Evolutionary conservation across 176 grass and related monocot species (phyloP).

Genomic region (Phoenix dactylifera): DNA sequence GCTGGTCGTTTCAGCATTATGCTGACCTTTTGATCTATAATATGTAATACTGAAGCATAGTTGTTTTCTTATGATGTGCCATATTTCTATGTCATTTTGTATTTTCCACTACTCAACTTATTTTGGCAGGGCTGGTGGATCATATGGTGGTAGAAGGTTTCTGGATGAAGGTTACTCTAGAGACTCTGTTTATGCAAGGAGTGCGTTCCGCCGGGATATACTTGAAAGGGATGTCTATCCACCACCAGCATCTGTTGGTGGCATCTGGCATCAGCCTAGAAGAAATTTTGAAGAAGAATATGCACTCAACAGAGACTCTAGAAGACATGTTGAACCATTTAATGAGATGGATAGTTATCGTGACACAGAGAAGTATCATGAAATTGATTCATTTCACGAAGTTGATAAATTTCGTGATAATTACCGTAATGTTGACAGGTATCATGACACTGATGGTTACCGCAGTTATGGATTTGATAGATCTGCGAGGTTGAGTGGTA

Average conservation of each 20-base stretch:
- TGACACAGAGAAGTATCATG: conserved; percentile 36
- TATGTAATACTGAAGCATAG: too few relatives aligned
- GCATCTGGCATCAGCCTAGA: conserved; percentile 63
- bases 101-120: conserved; percentile 29
- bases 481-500: conserved; percentile 62
- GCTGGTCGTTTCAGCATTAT: too few relatives aligned
- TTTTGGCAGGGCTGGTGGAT: conserved; percentile 58
- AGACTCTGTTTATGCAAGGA: conserved; percentile 57
- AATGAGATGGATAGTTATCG: conserved; percentile 23
- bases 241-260: conserved; percentile 37
- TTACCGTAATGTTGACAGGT: conserved; percentile 37
- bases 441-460: conserved; percentile 53
- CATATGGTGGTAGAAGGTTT: conserved; percentile 71
- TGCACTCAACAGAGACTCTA: conserved; percentile 51
- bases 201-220: conserved; percentile 37
- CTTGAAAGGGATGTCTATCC: conserved; percentile 71
- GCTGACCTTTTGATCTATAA: too few relatives aligned
- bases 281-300: conserved; percentile 70
- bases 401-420: conserved; percentile 46
- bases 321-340: conserved; percentile 41
- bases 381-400: conserved; percentile 39
- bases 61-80: not conserved
- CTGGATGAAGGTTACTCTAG: conserved; percentile 52
- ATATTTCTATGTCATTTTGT: conserved; percentile 9
- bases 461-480: conserved; percentile 72